phyloP scores from a whole-genome alignment of 73 alveolate genomes.

The Tetrahymena thermophila region DNA sequence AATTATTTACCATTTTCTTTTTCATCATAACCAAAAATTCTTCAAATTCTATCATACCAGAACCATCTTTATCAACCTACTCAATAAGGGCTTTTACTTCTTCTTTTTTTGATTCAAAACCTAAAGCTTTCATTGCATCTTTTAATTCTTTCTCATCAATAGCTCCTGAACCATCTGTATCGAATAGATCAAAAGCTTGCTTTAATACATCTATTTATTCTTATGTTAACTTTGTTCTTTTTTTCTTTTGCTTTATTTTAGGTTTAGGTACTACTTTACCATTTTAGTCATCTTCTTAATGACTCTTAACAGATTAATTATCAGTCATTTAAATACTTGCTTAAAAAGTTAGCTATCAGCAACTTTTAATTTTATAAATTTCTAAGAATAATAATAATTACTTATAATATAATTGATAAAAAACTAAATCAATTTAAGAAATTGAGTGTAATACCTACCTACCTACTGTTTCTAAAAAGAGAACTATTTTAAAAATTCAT shows the following conservation, averaged over 20 bases:
- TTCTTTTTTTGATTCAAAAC: constrained; percentile 39
- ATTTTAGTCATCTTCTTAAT: background rate
- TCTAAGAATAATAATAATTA: no score
- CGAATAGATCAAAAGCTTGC: constrained; percentile 36
- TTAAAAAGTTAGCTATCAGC: background rate
- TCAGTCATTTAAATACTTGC: background rate
- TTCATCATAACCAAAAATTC: constrained; percentile 89
- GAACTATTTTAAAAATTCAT: no score
- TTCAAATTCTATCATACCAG: constrained; percentile 81
- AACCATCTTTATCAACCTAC: constrained; percentile 88
- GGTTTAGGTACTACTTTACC: background rate
- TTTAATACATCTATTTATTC: constrained; percentile 37
- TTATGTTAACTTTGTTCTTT: constrained; percentile 34
- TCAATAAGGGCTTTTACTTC: constrained; percentile 71
- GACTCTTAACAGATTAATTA: background rate
- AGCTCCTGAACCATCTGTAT: constrained; percentile 45
- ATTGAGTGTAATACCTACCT: background rate
- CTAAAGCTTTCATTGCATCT: constrained; percentile 45
- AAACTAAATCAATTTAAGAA: background rate
- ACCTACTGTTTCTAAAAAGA: no score
- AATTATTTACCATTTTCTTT: constrained; percentile 59
- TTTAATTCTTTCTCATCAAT: constrained; percentile 41
- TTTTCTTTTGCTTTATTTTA: constrained; percentile 8
- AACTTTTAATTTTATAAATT: no score
- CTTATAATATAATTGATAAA: background rate